Evolutionary conservation across 148 eudicot genomes (phyloP).

Genomic region (Rhododendron ferrugineum): DNA sequence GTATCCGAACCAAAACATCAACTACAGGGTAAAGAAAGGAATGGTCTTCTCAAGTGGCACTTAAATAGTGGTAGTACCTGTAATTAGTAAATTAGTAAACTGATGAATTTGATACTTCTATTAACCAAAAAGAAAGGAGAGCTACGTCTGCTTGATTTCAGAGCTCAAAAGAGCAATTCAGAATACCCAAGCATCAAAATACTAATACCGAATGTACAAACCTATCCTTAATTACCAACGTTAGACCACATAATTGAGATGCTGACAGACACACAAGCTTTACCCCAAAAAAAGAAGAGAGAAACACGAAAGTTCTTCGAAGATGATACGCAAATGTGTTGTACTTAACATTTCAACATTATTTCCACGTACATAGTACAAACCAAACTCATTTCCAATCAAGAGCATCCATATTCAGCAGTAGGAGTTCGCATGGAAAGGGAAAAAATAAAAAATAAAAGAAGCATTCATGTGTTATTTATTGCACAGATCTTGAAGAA

Average conservation of each 20-base stretch:
- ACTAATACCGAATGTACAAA: conserved; percentile 5
- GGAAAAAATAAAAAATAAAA: too few species aligned
- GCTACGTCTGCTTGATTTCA: neutral
- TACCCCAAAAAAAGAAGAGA: neutral
- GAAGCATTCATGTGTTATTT: neutral
- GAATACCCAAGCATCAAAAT: neutral
- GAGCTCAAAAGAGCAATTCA: neutral
- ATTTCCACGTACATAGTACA: neutral
- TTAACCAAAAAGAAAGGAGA: neutral
- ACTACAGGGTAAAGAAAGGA: neutral
- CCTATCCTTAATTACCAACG: neutral
- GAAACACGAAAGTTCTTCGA: neutral
- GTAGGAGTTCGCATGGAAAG: neutral
- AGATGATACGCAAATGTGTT: neutral
- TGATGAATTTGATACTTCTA: neutral
- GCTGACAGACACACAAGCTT: too few species aligned
- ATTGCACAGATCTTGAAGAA: neutral
- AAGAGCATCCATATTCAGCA: neutral
- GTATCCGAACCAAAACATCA: neutral
- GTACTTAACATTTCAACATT: too few species aligned
- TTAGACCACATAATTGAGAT: neutral
- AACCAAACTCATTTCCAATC: neutral
- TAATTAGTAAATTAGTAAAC: neutral
- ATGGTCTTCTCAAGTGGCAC: too few species aligned
- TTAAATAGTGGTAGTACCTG: too few species aligned